A percentile compares a stretch with the other conserved stretches of the same genome.
Evolutionary conservation across 2,329 filamentous ascomycete genomes (phyloP).

Genomic region (Arthrinium puccinioides): DNA sequence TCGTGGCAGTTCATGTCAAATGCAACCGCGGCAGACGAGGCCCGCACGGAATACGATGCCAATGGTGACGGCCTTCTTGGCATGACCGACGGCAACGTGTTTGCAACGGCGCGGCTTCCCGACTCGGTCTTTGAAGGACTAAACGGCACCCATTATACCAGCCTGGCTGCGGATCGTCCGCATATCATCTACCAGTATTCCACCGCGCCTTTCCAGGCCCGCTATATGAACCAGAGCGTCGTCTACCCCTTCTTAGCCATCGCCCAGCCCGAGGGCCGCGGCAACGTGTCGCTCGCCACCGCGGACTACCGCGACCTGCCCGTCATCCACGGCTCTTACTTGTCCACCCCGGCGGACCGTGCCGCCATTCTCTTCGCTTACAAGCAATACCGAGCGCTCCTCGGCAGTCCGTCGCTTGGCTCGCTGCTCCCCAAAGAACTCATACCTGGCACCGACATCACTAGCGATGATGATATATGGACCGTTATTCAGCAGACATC

Average conservation of each 20-base stretch:
- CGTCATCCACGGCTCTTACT: constrained; percentile 40
- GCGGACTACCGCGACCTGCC: constrained; percentile 44
- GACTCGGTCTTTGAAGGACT: constrained; percentile 9
- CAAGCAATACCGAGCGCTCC: constrained; percentile 7
- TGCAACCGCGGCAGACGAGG: neutral
- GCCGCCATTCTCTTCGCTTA: constrained; percentile 10
- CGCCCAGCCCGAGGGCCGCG: constrained; percentile 12
- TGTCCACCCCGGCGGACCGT: constrained; percentile 32
- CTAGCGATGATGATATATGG: constrained; percentile 9
- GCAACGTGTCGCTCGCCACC: constrained; percentile 34
- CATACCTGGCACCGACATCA: constrained; percentile 10
- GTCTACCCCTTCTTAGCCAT: constrained; percentile 28
- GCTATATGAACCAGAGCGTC: constrained; percentile 24
- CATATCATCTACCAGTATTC: constrained; percentile 10
- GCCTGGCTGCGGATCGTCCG: constrained; percentile 10
- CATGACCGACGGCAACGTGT: neutral
- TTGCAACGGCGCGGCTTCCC: constrained; percentile 3
- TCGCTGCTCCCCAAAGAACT: constrained; percentile 5
- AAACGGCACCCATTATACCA: constrained; percentile 6
- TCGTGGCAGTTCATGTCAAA: neutral
- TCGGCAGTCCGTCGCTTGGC: constrained; percentile 5
- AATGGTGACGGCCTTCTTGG: neutral
- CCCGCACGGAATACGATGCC: neutral
- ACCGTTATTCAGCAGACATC: constrained; percentile 6
- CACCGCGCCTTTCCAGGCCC: constrained; percentile 31